phyloP scores from a whole-genome alignment of 2,329 filamentous ascomycete species.

The Colletotrichum scovillei region DNA sequence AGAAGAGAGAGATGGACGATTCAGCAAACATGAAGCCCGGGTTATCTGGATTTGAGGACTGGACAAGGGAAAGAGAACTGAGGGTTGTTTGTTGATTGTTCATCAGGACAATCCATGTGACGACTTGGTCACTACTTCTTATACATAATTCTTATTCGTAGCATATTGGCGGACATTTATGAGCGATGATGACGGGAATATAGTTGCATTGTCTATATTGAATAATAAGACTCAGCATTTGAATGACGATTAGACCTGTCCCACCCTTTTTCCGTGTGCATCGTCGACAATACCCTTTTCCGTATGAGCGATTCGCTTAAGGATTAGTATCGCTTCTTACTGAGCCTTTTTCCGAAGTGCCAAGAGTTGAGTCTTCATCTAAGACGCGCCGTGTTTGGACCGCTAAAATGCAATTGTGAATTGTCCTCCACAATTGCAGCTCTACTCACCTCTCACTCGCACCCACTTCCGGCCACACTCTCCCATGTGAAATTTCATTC shows the following conservation, averaged over 20 bases:
- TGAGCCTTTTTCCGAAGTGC: slow-evolving; percentile 3
- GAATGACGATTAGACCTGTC: not conserved
- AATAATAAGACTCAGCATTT: not conserved
- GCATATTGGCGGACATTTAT: slow-evolving; percentile 8
- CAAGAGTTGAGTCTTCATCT: not conserved
- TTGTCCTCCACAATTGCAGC: not conserved
- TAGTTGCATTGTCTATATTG: not conserved
- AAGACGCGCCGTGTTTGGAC: not conserved
- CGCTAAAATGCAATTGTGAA: too few relatives aligned
- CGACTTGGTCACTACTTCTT: slow-evolving; percentile 16
- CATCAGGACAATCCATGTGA: not conserved
- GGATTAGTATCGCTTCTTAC: not conserved
- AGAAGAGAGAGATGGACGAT: not conserved
- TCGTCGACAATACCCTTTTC: not conserved
- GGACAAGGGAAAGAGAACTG: not conserved
- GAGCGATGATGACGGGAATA: not conserved
- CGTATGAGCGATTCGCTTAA: not conserved
- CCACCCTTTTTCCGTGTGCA: not conserved
- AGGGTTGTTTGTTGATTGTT: not conserved
- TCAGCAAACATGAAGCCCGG: not conserved
- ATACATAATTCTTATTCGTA: slow-evolving; percentile 2
- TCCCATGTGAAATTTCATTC: not conserved
- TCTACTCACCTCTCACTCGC: not conserved
- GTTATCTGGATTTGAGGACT: slow-evolving; percentile 1
- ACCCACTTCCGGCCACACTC: not conserved